These are phyloP conservation scores for Sugiyamaella boreocaroliniensis DNA, from an alignment of 805 yeast species.

Conservation along the genomic window DNA sequence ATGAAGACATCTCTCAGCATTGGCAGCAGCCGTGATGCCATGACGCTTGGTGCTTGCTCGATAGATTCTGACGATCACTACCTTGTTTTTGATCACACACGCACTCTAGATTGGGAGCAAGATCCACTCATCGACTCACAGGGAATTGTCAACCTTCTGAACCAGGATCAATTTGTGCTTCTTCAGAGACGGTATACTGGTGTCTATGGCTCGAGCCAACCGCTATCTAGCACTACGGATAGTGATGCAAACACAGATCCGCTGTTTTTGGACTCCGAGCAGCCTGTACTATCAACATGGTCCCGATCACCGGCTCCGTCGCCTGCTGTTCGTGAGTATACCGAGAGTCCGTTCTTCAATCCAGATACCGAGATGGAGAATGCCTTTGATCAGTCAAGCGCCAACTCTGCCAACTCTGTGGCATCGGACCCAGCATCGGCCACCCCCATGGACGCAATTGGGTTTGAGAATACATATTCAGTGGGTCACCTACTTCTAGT, in stretches of 20 bases:
- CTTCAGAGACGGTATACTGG: slow-evolving; percentile 25
- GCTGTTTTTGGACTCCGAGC: slow-evolving; percentile 27
- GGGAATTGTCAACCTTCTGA: slow-evolving; percentile 25
- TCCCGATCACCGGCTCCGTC: slow-evolving; percentile 29
- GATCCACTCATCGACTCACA: slow-evolving; percentile 28
- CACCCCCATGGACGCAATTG: slow-evolving; percentile 26
- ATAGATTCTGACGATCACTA: slow-evolving; percentile 5
- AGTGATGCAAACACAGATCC: slow-evolving; percentile 1
- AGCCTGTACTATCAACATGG: slow-evolving; percentile 27
- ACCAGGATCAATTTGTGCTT: slow-evolving; percentile 21
- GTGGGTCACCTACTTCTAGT: slow-evolving; percentile 28
- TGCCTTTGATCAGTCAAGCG: slow-evolving; percentile 22
- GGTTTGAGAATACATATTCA: slow-evolving; percentile 28
- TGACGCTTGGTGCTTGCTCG: neutral
- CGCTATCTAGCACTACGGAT: neutral
- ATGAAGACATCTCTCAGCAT: neutral
- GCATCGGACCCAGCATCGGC: slow-evolving; percentile 3
- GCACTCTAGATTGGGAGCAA: slow-evolving; percentile 25
- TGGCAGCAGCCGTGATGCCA: neutral
- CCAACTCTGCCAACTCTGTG: neutral
- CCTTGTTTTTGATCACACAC: slow-evolving; percentile 16
- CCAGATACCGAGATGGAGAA: slow-evolving; percentile 15
- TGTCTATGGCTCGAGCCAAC: neutral
- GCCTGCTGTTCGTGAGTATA: slow-evolving; percentile 25
- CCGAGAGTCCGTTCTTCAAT: slow-evolving; percentile 25